Conservation (phyloP, 2,329 filamentous ascomycete genomes). For the Cytospora leucostoma region DNA sequence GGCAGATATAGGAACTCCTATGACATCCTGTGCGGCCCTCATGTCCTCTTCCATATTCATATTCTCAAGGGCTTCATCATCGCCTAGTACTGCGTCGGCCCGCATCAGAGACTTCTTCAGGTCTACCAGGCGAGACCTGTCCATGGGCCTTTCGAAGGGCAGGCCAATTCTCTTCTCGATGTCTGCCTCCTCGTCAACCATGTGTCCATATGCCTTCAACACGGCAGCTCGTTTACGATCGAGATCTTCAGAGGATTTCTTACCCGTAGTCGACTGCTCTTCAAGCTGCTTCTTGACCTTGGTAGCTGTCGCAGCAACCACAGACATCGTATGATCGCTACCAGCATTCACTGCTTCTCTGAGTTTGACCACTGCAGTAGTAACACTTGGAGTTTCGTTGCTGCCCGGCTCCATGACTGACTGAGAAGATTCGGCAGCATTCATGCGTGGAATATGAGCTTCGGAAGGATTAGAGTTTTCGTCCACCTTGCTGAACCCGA, state of each 20-base stretch:
- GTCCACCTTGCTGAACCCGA: neutral
- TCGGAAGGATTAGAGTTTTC: neutral
- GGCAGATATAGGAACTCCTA: neutral
- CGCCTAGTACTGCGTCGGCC: neutral
- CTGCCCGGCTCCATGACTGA: neutral
- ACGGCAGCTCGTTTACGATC: neutral
- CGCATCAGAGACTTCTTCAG: neutral
- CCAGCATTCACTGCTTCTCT: neutral
- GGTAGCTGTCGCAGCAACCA: neutral
- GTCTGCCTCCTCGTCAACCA: neutral
- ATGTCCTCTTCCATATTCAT: neutral
- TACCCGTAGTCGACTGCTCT: neutral
- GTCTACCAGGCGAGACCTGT: neutral
- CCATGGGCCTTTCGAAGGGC: neutral
- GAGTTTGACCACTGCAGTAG: neutral
- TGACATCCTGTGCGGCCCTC: neutral
- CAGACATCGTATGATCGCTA: neutral
- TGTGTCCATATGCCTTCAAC: neutral
- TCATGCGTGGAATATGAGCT: neutral
- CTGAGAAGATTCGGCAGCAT: no score
- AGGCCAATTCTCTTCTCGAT: neutral
- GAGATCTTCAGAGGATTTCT: neutral
- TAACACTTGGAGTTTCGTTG: neutral
- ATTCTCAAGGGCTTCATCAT: neutral
- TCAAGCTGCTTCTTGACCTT: neutral